Evolutionary conservation across 2,329 filamentous ascomycete species (phyloP), one percentile per base, ranked within the genome.

Genomic region (Pezicula radicicola): DNA sequence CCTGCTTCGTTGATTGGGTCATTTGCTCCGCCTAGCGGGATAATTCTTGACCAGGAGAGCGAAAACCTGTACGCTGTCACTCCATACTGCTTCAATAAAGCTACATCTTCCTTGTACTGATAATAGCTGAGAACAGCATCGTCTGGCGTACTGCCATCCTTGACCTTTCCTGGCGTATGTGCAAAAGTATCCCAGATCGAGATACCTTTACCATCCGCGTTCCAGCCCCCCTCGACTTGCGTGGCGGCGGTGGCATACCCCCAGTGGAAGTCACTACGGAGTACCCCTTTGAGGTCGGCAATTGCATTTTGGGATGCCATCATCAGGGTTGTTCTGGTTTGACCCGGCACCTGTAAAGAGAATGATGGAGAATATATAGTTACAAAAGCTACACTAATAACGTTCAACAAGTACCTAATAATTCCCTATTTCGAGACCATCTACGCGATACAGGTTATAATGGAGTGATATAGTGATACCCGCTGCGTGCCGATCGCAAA

Each of bases 101-200:
- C 80, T 63, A 94, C 88, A 66, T 95, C 90, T 62, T 89, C 80
- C 43, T 75, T 78, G 47, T 83, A 88, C 50, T 85, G 83, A 72
- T 92, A 86, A 75, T 94, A 95, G 19, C 88, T 91, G 72, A 94
- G 88, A 70, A 90, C 94, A 21, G 90, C 89, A 28, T 88, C 80
- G 48, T 83, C 84, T 46, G 89, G 89, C 41, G 83, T 87, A 60
- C 79, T 84, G 50, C 82, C 85, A 62, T 89, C 87, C 52, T 88
- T 88, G 63, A 93, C 90, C 72, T 93, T 94, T 64, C 88, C 88
- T 6, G 87, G 83, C 44, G 82, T 85, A 56, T 81, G 80, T 71
- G 87, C 91, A 73, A 94, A 94, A 16, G 80, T 86, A 72, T 95
- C 90, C 90, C 90, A 94, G 68, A 93, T 93, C 55, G 87, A 89